Percentiles rank a stretch among this genome's conserved stretches.
Evolutionary conservation across 768 basidiomycete species (phyloP).

Genomic region (Galerina marginata): DNA sequence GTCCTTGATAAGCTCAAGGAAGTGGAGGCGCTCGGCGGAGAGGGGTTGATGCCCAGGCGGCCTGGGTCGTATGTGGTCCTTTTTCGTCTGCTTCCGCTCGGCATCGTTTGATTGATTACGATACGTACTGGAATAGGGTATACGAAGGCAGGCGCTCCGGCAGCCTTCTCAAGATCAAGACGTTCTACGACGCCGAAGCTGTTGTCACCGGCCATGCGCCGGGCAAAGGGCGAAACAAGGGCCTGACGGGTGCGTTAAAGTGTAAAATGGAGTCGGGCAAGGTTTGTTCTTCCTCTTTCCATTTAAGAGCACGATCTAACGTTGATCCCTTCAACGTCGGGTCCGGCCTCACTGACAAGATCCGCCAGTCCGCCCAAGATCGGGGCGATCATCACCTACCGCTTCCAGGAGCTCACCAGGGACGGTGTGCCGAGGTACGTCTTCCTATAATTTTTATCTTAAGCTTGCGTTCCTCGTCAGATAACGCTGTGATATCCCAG

Average conservation of each 20-base stretch:
- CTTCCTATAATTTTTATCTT: not conserved
- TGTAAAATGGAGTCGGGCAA: constrained; percentile 68
- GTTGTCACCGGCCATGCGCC: constrained; percentile 61
- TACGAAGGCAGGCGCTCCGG: constrained; percentile 57
- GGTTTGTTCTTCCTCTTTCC: constrained; percentile 32
- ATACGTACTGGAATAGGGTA: constrained; percentile 28
- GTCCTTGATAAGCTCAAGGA: constrained; percentile 60
- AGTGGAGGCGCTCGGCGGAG: constrained; percentile 58
- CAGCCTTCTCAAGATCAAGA: constrained; percentile 63
- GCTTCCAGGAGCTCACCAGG: constrained; percentile 63
- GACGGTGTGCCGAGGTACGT: constrained; percentile 61
- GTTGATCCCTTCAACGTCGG: constrained; percentile 52
- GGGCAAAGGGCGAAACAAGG: constrained; percentile 56
- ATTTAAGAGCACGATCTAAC: not conserved
- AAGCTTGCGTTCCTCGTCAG: not conserved
- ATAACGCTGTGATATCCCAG: constrained; percentile 28
- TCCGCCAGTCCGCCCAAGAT: constrained; percentile 57
- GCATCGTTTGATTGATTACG: not conserved
- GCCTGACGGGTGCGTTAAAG: constrained; percentile 53
- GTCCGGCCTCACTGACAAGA: constrained; percentile 58
- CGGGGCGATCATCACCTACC: constrained; percentile 60
- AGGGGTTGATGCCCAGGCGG: constrained; percentile 62
- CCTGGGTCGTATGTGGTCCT: constrained; percentile 47
- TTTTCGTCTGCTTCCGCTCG: not conserved
- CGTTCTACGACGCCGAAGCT: constrained; percentile 67